Evolutionary conservation across 2,329 filamentous ascomycete genomes (phyloP).

Genomic region (Cordyceps tenuipes): DNA sequence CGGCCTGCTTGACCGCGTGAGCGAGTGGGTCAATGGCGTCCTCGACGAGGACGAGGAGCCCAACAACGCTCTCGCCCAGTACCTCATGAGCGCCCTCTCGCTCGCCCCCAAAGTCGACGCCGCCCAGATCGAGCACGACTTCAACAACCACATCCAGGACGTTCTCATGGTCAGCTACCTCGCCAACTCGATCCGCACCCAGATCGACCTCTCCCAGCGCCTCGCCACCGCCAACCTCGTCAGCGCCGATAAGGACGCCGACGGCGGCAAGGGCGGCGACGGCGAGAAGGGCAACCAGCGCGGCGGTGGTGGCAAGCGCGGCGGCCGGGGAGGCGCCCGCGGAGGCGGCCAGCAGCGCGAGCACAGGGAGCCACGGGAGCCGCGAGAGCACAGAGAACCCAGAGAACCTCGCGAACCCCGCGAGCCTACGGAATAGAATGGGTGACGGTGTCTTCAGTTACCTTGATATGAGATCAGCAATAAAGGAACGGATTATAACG

Average conservation of each 20-base stretch:
- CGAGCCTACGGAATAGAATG: constrained; percentile 25
- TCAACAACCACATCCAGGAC: constrained; percentile 99
- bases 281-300: constrained; percentile 36
- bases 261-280: constrained; percentile 33
- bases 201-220: constrained; percentile 95
- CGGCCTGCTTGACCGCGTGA: constrained; percentile 82
- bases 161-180: constrained; percentile 97
- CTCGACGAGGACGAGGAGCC: constrained; percentile 88
- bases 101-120: constrained; percentile 91
- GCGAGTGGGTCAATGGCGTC: constrained; percentile 85
- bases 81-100: constrained; percentile 86
- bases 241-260: constrained; percentile 40
- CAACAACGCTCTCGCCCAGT: constrained; percentile 87
- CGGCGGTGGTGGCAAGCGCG: constrained; percentile 40
- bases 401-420: constrained; percentile 23
- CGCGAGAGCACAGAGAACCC: constrained; percentile 28
- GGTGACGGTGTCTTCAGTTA: background rate
- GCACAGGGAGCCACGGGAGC: constrained; percentile 26
- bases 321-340: constrained; percentile 43
- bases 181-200: constrained; percentile 96
- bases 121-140: constrained; percentile 87
- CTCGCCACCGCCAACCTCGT: constrained; percentile 70
- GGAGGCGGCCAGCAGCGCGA: constrained; percentile 42
- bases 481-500: background rate
- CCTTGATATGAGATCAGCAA: constrained; percentile 16